Percentiles rank a stretch among this genome's conserved stretches.
phyloP scores from a whole-genome alignment of 495 filamentous ascomycete species.

The Penicillium maclennaniae region DNA sequence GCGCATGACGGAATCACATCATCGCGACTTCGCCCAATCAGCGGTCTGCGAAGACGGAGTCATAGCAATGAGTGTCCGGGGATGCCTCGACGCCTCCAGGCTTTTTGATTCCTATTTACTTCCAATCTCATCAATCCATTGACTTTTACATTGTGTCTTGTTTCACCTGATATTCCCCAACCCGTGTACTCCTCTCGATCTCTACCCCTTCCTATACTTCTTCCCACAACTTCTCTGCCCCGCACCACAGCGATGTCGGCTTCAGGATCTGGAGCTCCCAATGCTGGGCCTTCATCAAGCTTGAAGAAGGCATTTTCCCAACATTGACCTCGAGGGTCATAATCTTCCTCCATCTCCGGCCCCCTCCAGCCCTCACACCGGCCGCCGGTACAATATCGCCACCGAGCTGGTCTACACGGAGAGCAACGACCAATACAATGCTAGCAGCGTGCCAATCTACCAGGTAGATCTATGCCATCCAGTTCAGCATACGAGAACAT shows the following conservation, averaged over 20 bases:
- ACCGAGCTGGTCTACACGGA: conserved; percentile 97
- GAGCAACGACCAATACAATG: conserved; percentile 89
- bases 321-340: conserved; percentile 82
- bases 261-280: conserved; percentile 35
- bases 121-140: conserved; percentile 2
- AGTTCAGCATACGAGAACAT: not conserved
- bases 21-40: conserved; percentile 23
- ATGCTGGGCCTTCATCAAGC: conserved; percentile 23
- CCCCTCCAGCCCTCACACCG: conserved; percentile 82
- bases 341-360: conserved; percentile 90
- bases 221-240: conserved; percentile 15
- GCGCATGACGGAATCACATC: conserved; percentile 32
- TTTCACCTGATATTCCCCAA: not conserved
- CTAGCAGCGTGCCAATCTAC: conserved; percentile 94
- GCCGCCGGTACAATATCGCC: conserved; percentile 83
- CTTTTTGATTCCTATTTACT: conserved; percentile 7
- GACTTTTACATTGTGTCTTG: not conserved
- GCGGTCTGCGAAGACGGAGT: conserved; percentile 10
- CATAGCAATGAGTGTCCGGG: conserved; percentile 20
- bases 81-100: conserved; percentile 3
- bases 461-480: conserved; percentile 49
- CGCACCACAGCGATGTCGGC: conserved; percentile 47
- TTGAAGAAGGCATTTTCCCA: conserved; percentile 66
- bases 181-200: not conserved
- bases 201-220: not conserved